These are phyloP conservation scores for Melampsora americana DNA, from an alignment of 1,284 basidiomycete species.

Conservation along the genomic window DNA sequence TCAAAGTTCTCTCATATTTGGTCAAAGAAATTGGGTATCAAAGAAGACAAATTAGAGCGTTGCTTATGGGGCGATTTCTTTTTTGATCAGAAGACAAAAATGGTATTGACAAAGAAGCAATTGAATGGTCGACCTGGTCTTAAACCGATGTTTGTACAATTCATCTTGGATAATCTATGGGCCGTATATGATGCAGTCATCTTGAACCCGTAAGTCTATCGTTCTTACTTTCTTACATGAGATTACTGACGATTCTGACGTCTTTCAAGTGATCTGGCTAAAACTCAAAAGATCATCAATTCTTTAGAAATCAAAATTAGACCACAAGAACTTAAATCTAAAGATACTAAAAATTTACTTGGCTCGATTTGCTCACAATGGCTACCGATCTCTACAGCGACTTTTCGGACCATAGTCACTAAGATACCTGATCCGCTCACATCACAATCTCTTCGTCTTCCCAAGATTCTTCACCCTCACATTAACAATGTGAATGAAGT, in stretches of 20 bases:
- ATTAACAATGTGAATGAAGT: constrained; percentile 58
- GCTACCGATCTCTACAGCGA: constrained; percentile 87
- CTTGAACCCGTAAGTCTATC: constrained; percentile 71
- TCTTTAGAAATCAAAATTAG: constrained; percentile 78
- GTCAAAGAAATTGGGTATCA: constrained; percentile 83
- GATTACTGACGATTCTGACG: constrained; percentile 23
- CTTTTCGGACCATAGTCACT: constrained; percentile 89
- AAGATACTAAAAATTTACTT: constrained; percentile 79
- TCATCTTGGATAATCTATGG: constrained; percentile 96
- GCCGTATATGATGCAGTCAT: constrained; percentile 85
- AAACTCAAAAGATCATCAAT: constrained; percentile 81
- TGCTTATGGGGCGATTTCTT: constrained; percentile 98
- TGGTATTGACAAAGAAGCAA: constrained; percentile 82
- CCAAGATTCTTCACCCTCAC: constrained; percentile 84
- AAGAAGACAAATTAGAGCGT: constrained; percentile 77
- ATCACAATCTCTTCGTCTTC: constrained; percentile 79
- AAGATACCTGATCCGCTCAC: constrained; percentile 79
- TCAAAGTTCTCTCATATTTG: constrained; percentile 91
- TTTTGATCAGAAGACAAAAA: constrained; percentile 92
- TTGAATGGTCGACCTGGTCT: constrained; percentile 65
- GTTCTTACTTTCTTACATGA: constrained; percentile 18
- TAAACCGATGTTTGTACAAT: constrained; percentile 98
- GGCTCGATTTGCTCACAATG: constrained; percentile 89
- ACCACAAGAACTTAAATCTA: constrained; percentile 84
- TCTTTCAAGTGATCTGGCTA: constrained; percentile 72